Percentiles rank a stretch among this genome's conserved stretches.
phyloP scores from a whole-genome alignment of 805 yeast genomes.

The Cyberlindnera bimundalis region DNA sequence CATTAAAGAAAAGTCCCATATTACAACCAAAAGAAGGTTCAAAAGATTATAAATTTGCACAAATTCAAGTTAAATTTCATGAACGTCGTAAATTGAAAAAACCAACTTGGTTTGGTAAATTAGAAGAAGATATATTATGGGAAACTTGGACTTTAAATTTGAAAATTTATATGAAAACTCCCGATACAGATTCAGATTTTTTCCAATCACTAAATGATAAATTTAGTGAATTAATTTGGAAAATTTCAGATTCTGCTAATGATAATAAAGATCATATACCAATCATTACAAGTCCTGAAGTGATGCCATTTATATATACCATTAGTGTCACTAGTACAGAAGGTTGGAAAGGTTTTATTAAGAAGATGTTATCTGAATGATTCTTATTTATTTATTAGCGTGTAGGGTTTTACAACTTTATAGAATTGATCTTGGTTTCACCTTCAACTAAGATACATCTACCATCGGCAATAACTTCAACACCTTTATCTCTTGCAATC shows the following conservation, averaged over 20 bases:
- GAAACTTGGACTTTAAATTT: conserved; percentile 66
- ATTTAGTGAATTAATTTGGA: conserved; percentile 21
- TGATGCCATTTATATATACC: conserved; percentile 60
- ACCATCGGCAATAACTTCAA: conserved; percentile 44
- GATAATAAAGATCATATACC: conserved; percentile 65
- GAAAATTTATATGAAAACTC: conserved; percentile 41
- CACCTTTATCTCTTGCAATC: conserved; percentile 33
- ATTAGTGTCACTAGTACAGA: conserved; percentile 32
- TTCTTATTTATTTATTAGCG: neutral
- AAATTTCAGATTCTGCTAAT: conserved; percentile 46
- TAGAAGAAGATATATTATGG: conserved; percentile 53
- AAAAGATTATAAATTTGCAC: conserved; percentile 29
- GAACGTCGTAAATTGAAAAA: conserved; percentile 42
- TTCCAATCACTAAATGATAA: conserved; percentile 6
- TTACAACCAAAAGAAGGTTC: conserved; percentile 15
- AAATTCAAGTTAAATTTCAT: conserved; percentile 36
- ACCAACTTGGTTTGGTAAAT: conserved; percentile 50
- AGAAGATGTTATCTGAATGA: conserved; percentile 36
- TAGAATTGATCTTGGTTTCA: conserved; percentile 40
- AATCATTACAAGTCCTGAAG: conserved; percentile 62
- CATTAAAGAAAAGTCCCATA: conserved; percentile 17
- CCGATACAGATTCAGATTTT: conserved; percentile 5
- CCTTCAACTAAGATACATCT: conserved; percentile 75
- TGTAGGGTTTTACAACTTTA: conserved; percentile 36
- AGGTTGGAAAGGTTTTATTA: conserved; percentile 35